A percentile compares a stretch with the other conserved stretches of the same genome.
phyloP scores from a whole-genome alignment of 768 basidiomycete genomes.

The Mycena venus region DNA sequence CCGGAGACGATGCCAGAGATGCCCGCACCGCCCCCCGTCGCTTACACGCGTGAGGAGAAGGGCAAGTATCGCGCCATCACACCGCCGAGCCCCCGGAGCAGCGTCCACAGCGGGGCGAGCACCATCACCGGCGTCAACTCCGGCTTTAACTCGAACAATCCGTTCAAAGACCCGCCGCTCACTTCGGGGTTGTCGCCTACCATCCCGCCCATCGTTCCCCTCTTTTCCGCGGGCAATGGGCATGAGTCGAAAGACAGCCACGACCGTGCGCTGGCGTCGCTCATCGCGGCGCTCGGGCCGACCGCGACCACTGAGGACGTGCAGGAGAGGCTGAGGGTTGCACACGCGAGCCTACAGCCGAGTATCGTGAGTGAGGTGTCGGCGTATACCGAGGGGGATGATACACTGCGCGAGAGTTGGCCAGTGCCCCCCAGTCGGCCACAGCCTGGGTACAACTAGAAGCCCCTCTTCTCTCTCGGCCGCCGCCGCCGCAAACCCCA shows the following conservation, averaged over 20 bases:
- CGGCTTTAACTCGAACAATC: slow-evolving; percentile 44
- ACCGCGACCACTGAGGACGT: slow-evolving; percentile 59
- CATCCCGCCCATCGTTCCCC: not conserved
- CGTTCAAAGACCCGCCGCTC: slow-evolving; percentile 34
- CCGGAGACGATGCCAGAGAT: slow-evolving; percentile 44
- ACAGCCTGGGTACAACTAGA: not conserved
- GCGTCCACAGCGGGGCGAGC: not conserved
- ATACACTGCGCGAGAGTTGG: slow-evolving; percentile 31
- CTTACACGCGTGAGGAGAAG: slow-evolving; percentile 53
- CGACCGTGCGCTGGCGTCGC: slow-evolving; percentile 70
- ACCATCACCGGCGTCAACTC: slow-evolving; percentile 28
- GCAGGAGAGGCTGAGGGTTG: slow-evolving; percentile 65
- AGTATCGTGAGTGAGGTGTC: slow-evolving; percentile 24
- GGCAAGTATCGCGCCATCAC: slow-evolving; percentile 48
- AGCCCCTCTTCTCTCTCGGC: not conserved
- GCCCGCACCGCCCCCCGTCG: slow-evolving; percentile 58
- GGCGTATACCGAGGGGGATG: slow-evolving; percentile 26
- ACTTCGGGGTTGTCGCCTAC: too few species aligned
- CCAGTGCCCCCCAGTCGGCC: slow-evolving; percentile 32
- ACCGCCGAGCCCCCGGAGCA: slow-evolving; percentile 43
- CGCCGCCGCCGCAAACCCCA: not conserved
- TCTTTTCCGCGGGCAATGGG: slow-evolving; percentile 51
- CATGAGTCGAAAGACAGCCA: slow-evolving; percentile 37
- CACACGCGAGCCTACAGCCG: slow-evolving; percentile 44
- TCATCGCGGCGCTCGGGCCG: slow-evolving; percentile 74